Evolutionary conservation across 495 filamentous ascomycete genomes (phyloP).

Genomic region (Sordaria brevicollis): DNA sequence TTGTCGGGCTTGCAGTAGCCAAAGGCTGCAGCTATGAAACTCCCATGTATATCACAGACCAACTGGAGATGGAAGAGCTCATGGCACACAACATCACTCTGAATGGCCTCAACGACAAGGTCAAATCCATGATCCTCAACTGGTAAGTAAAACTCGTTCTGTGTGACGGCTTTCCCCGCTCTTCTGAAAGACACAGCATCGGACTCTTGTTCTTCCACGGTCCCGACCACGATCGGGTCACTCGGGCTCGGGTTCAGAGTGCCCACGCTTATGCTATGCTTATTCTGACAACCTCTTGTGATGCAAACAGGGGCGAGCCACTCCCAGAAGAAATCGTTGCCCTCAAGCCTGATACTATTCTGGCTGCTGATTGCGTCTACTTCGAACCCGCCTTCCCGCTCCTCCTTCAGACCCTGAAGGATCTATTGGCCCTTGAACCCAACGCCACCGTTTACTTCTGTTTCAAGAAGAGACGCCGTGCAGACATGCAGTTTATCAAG

Average conservation of each 20-base stretch:
- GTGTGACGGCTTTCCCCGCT: not conserved
- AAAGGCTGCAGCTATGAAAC: conserved; percentile 39
- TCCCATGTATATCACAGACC: conserved; percentile 73
- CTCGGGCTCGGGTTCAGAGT: not conserved
- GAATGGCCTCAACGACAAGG: conserved; percentile 56
- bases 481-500: conserved; percentile 64
- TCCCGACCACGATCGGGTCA: not conserved
- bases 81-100: conserved; percentile 76
- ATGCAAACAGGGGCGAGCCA: conserved; percentile 41
- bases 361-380: conserved; percentile 96
- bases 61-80: conserved; percentile 67
- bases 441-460: conserved; percentile 79
- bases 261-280: not conserved
- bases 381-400: conserved; percentile 91
- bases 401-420: conserved; percentile 65
- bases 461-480: conserved; percentile 78
- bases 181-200: not conserved
- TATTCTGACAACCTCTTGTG: conserved; percentile 11
- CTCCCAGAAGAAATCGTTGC: conserved; percentile 34
- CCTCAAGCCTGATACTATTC: conserved; percentile 59
- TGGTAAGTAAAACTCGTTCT: conserved; percentile 44
- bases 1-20: conserved; percentile 68
- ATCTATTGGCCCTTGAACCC: conserved; percentile 42
- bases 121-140: conserved; percentile 55
- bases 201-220: not conserved